Evolutionary conservation across 2,329 filamentous ascomycete species (phyloP), one percentile per base, ranked within the genome.

Genomic region (Pseudocercospora pini-densiflorae): DNA sequence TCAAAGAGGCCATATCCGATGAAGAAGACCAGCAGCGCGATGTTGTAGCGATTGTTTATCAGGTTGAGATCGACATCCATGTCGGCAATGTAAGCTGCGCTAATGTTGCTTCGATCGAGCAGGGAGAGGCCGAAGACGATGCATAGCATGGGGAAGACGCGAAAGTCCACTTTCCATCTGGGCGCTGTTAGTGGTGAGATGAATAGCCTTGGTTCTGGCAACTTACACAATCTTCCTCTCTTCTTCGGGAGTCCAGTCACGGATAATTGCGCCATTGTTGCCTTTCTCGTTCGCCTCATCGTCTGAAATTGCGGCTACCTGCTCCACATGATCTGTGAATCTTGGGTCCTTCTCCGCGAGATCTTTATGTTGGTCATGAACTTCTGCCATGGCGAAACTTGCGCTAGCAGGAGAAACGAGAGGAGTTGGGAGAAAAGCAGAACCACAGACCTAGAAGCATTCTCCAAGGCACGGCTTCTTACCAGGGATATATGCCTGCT

Each of bases 101-200:
- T 87, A 74, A 93, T 80, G 77, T 94, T 94, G 1, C 89, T 92
- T 43, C 92, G 84, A 75, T 94, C 92, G 87, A 94, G 92, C 65
- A 94, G 80, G 70, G 87, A 90, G 72, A 92, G 84, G 75, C 90
- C 69, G 51, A 77, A 77, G 19, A 77, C 72, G 19, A 77, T 66
- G 59, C 76, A 77, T 19, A 78, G 68, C 72, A 78, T 78, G 3
- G 76, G 76, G 27, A 77, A 75, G 4, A 77, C 73, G 10, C 72
- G 71, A 54, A 66, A 71, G 55, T 78, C 76, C 14, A 74, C 73
- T 68, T 77, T 78, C 23, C 70, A 70, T 14, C 73, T 76, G 49
- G 12, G 24, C 16, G 10, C 31, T 5, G n/a, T 55, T n/a, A 62
- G 54, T n/a, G 49, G 14, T n/a, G n/a, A n/a, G n/a, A n/a, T n/a